These are phyloP conservation scores for Leishmania braziliensis DNA, from an alignment of 208 protist species.

Conservation along the genomic window DNA sequence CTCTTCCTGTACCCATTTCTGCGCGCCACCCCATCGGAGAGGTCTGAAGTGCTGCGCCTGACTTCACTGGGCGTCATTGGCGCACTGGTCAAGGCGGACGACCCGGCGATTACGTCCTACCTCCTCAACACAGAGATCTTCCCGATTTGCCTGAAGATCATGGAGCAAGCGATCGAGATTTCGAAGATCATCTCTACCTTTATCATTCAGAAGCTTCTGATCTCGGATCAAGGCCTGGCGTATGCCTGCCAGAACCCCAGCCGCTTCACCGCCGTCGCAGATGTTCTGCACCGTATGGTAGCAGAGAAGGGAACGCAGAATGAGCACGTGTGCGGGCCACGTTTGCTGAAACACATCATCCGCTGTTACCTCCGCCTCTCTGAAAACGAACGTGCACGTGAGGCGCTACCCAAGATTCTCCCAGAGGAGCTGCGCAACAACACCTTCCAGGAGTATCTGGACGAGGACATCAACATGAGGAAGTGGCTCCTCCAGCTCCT, in stretches of 20 bases:
- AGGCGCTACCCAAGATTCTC: conserved; percentile 73
- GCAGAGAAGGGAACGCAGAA: conserved; percentile 69
- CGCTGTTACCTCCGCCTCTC: conserved; percentile 98
- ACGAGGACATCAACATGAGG: conserved; percentile 70
- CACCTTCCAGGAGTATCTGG: conserved; percentile 75
- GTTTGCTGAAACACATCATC: conserved; percentile 98
- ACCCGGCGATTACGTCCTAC: conserved; percentile 95
- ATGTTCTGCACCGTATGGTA: conserved; percentile 97
- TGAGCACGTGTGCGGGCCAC: conserved; percentile 73
- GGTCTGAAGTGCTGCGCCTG: conserved; percentile 97
- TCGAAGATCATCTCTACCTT: conserved; percentile 99
- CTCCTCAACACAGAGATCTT: conserved; percentile 99
- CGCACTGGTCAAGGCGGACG: conserved; percentile 96
- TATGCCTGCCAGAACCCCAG: conserved; percentile 98
- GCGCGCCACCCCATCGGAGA: conserved; percentile 94
- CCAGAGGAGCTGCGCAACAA: conserved; percentile 87
- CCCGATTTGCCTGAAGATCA: conserved; percentile 99
- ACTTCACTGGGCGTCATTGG: conserved; percentile 99
- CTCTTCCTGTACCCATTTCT: conserved; percentile 99
- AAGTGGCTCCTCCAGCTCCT: conserved; percentile 84
- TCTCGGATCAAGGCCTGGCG: conserved; percentile 96
- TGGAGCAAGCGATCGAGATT: conserved; percentile 97
- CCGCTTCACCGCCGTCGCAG: conserved; percentile 94
- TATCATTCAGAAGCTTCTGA: conserved; percentile 99
- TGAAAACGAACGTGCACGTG: conserved; percentile 91